These are phyloP conservation scores for Eucalyptus albens DNA, from an alignment of 345 rosid species.

Conservation along the genomic window DNA sequence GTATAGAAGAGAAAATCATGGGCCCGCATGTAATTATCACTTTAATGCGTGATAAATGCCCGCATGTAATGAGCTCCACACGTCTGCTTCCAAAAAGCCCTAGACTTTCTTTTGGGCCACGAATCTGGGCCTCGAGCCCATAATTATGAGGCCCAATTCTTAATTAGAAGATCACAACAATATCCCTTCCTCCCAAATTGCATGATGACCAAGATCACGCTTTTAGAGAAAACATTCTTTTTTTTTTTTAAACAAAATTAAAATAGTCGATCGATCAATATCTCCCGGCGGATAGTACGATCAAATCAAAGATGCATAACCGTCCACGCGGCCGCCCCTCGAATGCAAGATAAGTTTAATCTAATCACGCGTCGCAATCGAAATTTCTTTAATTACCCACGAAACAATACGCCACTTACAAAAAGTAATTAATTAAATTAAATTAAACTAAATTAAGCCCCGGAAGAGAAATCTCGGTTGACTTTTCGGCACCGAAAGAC, in stretches of 20 bases:
- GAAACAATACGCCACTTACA: neutral
- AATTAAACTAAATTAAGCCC: neutral
- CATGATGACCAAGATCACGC: neutral
- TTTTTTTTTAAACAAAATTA: fast-evolving
- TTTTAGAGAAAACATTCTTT: neutral
- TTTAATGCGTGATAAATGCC: too few species aligned
- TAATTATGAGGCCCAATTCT: neutral
- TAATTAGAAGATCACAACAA: neutral
- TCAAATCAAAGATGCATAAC: neutral
- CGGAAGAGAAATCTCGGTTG: neutral
- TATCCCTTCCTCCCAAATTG: neutral
- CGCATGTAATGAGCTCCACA: neutral
- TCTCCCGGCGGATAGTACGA: neutral
- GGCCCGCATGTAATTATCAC: too few species aligned
- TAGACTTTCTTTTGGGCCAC: neutral
- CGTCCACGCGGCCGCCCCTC: neutral
- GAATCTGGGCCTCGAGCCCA: neutral
- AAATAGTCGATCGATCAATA: neutral
- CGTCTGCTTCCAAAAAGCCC: neutral
- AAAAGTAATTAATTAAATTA: neutral
- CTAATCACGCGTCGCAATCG: fast-evolving
- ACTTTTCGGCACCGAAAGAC: neutral
- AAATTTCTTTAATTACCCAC: neutral
- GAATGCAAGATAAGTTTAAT: neutral
- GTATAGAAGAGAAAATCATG: too few species aligned